A percentile compares a stretch with the other conserved stretches of the same genome.
Conservation (phyloP, 345 rosid genomes). For the Citrus medica region DNA sequence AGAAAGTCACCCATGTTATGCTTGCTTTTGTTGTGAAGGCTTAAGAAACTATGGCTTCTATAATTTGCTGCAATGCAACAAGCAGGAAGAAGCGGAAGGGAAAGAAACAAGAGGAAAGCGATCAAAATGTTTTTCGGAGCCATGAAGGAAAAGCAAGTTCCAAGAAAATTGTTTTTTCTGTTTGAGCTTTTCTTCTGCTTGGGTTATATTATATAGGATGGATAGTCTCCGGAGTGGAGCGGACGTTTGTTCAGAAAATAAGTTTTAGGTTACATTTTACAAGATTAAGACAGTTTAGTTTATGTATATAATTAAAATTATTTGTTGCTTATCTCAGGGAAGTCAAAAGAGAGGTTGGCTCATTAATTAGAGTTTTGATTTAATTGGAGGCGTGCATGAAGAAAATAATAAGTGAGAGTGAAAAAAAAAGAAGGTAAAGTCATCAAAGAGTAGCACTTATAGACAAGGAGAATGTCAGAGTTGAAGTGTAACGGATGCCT, state of each 20-base stretch:
- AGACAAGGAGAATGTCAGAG: no score
- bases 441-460: not conserved
- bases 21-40: not conserved
- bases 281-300: no score
- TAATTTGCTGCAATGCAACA: not conserved
- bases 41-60: no score
- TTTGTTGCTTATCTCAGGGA: not conserved
- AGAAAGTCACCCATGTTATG: not conserved
- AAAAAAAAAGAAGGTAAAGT: no score
- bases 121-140: constrained; percentile 14
- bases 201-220: not conserved
- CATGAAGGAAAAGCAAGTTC: constrained; percentile 2
- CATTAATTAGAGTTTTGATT: not conserved
- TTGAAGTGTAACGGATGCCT: not conserved
- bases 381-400: not conserved
- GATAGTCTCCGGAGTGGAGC: not conserved
- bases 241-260: no score
- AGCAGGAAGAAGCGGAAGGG: not conserved
- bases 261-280: no score
- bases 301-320: no score
- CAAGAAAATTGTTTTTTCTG: not conserved
- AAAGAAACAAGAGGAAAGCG: constrained; percentile 18
- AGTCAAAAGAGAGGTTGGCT: not conserved
- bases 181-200: no score
- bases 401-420: no score